phyloP scores from a whole-genome alignment of 2,329 filamentous ascomycete species.

The Fonsecaea nubica region DNA sequence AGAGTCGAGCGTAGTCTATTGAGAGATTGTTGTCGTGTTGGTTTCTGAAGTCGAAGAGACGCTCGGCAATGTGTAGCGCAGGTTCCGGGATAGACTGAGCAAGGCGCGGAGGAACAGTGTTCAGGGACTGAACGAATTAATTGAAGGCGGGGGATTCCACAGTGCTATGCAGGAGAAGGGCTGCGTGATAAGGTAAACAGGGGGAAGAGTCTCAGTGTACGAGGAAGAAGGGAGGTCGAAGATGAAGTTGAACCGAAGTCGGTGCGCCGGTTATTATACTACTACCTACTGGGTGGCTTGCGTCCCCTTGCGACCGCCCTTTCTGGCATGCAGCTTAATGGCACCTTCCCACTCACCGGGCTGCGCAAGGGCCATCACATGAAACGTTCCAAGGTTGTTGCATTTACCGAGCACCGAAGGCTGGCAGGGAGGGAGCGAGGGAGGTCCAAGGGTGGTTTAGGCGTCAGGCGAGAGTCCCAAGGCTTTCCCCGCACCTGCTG shows the following conservation, averaged over 20 bases:
- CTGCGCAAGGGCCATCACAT: slow-evolving; percentile 14
- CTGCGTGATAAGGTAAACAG: not conserved
- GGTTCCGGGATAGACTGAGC: not conserved
- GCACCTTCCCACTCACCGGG: slow-evolving; percentile 11
- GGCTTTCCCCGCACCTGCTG: slow-evolving; percentile 19
- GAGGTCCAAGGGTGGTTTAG: slow-evolving; percentile 8
- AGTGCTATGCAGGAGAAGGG: slow-evolving; percentile 10
- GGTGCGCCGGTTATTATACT: not conserved
- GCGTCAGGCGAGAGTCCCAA: not conserved
- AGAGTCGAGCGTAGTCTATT: not conserved
- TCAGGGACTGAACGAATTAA: not conserved
- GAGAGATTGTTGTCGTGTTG: not conserved
- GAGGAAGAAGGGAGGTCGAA: slow-evolving; percentile 12
- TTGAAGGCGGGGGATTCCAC: not conserved
- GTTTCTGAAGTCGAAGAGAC: not conserved
- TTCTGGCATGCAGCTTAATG: not conserved
- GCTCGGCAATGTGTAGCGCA: not conserved
- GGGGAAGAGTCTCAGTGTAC: not conserved
- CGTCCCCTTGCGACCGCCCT: not conserved
- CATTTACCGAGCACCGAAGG: slow-evolving; percentile 1
- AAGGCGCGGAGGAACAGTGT: not conserved
- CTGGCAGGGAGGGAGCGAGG: not conserved
- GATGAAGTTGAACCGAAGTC: not conserved
- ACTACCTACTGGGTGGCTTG: slow-evolving; percentile 6
- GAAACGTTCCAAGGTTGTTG: slow-evolving; percentile 10